These are phyloP conservation scores for Barnettozyma salicaria DNA, from an alignment of 805 yeast species.

Conservation along the genomic window DNA sequence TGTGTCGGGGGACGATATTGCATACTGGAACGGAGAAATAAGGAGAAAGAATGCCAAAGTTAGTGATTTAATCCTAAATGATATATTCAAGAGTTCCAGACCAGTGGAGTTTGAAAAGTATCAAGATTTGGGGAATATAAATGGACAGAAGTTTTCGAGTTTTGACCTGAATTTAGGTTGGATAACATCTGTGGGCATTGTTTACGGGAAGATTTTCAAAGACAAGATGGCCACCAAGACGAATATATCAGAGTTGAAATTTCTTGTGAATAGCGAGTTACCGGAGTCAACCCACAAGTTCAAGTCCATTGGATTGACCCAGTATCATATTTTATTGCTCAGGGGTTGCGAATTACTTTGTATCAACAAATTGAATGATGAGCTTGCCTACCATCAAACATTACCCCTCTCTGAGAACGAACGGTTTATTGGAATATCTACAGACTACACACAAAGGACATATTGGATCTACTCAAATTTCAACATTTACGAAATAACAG, in stretches of 20 bases:
- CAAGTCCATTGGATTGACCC: slow-evolving; percentile 40
- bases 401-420: slow-evolving; percentile 33
- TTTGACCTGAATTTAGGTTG: slow-evolving; percentile 34
- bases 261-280: slow-evolving; percentile 35
- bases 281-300: slow-evolving; percentile 31
- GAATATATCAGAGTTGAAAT: slow-evolving; percentile 31
- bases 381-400: slow-evolving; percentile 37
- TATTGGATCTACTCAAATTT: slow-evolving; percentile 68
- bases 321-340: slow-evolving; percentile 48
- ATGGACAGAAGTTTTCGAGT: slow-evolving; percentile 29
- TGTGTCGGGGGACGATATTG: slow-evolving; percentile 28
- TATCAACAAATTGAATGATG: slow-evolving; percentile 47
- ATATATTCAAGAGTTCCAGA: slow-evolving; percentile 14
- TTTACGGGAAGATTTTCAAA: slow-evolving; percentile 33
- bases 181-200: slow-evolving; percentile 42
- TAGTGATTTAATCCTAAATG: slow-evolving; percentile 19
- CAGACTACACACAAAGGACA: slow-evolving; percentile 48
- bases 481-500: slow-evolving; percentile 64
- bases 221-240: slow-evolving; percentile 17
- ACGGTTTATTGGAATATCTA: slow-evolving; percentile 38
- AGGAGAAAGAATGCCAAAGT: slow-evolving; percentile 19
- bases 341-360: slow-evolving; percentile 37
- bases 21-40: slow-evolving; percentile 23
- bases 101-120: slow-evolving; percentile 34
- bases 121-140: slow-evolving; percentile 30